phyloP scores from a whole-genome alignment of 2,329 filamentous ascomycete species.

The Trichoderma aggressivum region DNA sequence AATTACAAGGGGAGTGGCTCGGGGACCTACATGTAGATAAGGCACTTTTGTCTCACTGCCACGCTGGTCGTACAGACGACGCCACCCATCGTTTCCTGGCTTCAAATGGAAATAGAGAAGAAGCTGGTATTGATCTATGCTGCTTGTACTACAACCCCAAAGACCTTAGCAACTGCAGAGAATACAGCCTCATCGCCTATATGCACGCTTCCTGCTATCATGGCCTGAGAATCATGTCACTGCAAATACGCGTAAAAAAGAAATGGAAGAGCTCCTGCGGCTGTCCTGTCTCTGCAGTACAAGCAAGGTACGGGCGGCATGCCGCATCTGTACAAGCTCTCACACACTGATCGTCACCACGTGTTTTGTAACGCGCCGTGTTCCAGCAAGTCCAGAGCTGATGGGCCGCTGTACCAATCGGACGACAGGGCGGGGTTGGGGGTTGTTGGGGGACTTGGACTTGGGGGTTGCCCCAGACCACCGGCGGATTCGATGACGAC shows the following conservation, averaged over 20 bases:
- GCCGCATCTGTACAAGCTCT: neutral
- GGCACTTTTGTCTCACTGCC: neutral
- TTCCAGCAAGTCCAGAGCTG: neutral
- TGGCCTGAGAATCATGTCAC: neutral
- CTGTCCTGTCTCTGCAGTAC: neutral
- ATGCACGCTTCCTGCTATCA: neutral
- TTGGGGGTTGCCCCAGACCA: slow-evolving; percentile 17
- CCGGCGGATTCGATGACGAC: slow-evolving; percentile 15
- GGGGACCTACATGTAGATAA: neutral
- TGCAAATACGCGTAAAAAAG: neutral
- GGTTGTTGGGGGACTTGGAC: neutral
- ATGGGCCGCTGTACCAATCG: slow-evolving; percentile 7
- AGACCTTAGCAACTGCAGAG: neutral
- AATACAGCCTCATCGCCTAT: neutral
- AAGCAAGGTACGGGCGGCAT: neutral
- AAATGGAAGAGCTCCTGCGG: neutral
- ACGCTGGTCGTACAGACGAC: neutral
- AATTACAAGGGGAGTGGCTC: neutral
- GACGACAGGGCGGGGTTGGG: slow-evolving; percentile 4
- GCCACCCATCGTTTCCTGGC: neutral
- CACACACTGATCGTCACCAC: neutral
- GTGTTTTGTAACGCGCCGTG: neutral
- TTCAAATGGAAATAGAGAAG: neutral
- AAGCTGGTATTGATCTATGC: neutral
- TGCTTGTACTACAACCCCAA: neutral